Conservation (phyloP, 768 basidiomycete genomes). For the Termitomyces sp. region DNA sequence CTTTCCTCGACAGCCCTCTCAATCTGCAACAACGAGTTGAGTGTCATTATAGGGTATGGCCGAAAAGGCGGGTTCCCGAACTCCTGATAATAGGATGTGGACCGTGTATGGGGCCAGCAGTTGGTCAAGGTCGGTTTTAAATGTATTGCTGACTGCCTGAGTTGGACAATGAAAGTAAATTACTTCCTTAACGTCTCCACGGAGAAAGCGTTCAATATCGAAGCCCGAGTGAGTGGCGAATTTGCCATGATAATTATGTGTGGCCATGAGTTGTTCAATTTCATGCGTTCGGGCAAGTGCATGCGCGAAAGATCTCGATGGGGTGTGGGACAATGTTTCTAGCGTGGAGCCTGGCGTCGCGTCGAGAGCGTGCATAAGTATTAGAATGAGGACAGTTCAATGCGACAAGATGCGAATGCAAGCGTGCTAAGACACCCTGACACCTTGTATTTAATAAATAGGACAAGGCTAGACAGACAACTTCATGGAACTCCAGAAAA, state of each 20-base stretch:
- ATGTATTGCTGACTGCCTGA: slow-evolving; percentile 1
- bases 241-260: slow-evolving; percentile 5
- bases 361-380: background rate
- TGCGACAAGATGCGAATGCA: background rate
- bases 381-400: background rate
- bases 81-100: slow-evolving; percentile 1
- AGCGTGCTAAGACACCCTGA: background rate
- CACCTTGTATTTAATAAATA: background rate
- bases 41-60: background rate
- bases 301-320: slow-evolving; percentile 5
- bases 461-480: background rate
- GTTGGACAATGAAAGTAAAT: slow-evolving; percentile 6
- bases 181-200: slow-evolving; percentile 4
- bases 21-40: background rate
- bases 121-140: slow-evolving; percentile 4
- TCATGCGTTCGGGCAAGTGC: slow-evolving; percentile 1
- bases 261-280: slow-evolving; percentile 5
- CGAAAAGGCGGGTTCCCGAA: background rate
- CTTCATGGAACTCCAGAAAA: background rate
- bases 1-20: background rate
- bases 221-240: slow-evolving; percentile 10
- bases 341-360: background rate
- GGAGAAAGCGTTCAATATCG: background rate
- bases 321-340: background rate
- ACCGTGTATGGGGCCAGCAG: slow-evolving; percentile 5